Base-by-base conservation (phyloP, 75 land plant genomes). In the Isoetes taiwanensis region DNA sequence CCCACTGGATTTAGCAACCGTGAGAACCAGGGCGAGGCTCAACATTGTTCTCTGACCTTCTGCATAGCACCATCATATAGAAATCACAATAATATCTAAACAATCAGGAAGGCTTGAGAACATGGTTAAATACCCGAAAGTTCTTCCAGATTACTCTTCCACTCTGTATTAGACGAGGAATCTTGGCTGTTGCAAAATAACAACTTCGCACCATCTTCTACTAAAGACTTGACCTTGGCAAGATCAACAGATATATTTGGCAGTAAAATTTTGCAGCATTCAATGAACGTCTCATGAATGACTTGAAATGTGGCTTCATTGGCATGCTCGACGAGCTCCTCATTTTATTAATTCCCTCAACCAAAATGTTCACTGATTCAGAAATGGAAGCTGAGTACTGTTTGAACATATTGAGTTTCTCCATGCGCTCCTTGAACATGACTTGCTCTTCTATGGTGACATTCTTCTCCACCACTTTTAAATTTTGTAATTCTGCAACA, bases 91-190 rank as follows among this genome's bases (percentile, higher is more conserved):
- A n/a, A n/a, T n/a, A n/a, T n/a, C n/a, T n/a, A n/a, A n/a, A n/a
- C n/a, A n/a, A n/a, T n/a, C n/a, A n/a, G n/a, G n/a, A n/a, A n/a
- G n/a, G n/a, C n/a, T n/a, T n/a, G n/a, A n/a, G n/a, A n/a, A n/a
- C n/a, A n/a, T n/a, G n/a, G n/a, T n/a, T 24, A 25, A 2, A 11
- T 33, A 59, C 67, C 67, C 58, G 67, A 65, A 26, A 65, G 67
- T 29, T 65, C 67, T 38, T 58, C 61, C 11, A 65, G 48, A 26
- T 38, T 65, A 34, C 24, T 65, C 52, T 65, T 65, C 67, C 67
- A 65, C 21, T 59, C 48, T n/a, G n/a, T n/a, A 1, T 21, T 9
- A 30, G 19, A 26, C 40, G 25, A 29, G 9, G 61, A 26, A 19
- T 42, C 41, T 27, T 37, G 16, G 30, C 43, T 33, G 12, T 57